A percentile compares a stretch with the other conserved stretches of the same genome.
Conservation (phyloP, 768 basidiomycete genomes). For the Hygrophorus pudorinus region DNA sequence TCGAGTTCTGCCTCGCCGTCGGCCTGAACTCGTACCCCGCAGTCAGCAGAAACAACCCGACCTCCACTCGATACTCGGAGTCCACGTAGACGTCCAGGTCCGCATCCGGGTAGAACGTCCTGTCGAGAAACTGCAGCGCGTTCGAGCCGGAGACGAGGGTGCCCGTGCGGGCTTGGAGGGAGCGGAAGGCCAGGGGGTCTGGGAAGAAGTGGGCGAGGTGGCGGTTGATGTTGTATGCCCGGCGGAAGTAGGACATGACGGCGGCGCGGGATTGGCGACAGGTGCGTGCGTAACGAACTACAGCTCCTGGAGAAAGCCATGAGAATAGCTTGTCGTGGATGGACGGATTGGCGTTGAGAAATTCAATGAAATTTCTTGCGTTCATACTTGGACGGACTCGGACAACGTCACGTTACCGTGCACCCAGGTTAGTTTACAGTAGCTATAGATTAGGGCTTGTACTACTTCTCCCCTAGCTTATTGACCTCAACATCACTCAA, state of each 20-base stretch:
- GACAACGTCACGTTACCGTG: no score
- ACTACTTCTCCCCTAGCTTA: background rate
- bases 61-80: conserved; percentile 17
- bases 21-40: conserved; percentile 23
- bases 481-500: conserved; percentile 4
- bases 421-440: no score
- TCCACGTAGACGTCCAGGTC: conserved; percentile 45
- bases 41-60: conserved; percentile 25
- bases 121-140: conserved; percentile 43
- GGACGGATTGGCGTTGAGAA: no score
- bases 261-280: background rate
- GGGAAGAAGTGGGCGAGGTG: conserved; percentile 1
- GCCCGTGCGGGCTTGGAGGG: conserved; percentile 30
- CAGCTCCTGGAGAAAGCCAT: background rate
- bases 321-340: conserved; percentile 1
- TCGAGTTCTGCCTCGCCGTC: background rate
- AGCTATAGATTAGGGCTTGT: no score
- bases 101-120: conserved; percentile 30
- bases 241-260: background rate
- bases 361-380: no score
- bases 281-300: background rate
- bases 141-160: conserved; percentile 43
- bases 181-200: conserved; percentile 22
- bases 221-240: conserved; percentile 3
- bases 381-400: no score